Conservation (phyloP, 352 stramenopile genomes). For the Poterioochromonas sp. region DNA sequence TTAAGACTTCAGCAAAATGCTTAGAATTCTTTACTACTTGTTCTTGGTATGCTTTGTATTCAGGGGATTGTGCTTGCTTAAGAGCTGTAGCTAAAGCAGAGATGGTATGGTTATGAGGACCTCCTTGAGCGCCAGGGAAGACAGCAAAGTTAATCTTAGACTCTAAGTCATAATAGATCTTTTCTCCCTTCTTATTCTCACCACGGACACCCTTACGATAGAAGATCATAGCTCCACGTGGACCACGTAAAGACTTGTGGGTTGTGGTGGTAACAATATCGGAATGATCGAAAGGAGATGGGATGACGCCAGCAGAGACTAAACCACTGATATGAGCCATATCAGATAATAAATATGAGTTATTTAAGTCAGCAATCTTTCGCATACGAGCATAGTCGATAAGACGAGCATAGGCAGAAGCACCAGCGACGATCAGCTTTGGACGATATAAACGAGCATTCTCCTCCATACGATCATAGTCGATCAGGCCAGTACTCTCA, state of each 20-base stretch:
- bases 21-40: constrained; percentile 71
- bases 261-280: constrained; percentile 99
- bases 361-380: constrained; percentile 83
- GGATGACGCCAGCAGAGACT: constrained; percentile 85
- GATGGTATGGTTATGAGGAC: constrained; percentile 99
- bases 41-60: constrained; percentile 96
- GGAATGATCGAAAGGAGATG: constrained; percentile 90
- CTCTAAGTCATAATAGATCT: constrained; percentile 89
- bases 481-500: constrained; percentile 88
- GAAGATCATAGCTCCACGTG: constrained; percentile 99
- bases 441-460: constrained; percentile 80
- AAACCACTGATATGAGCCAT: constrained; percentile 99
- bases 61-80: constrained; percentile 82
- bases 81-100: constrained; percentile 92
- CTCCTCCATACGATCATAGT: constrained; percentile 96
- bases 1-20: constrained; percentile 73
- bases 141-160: constrained; percentile 98
- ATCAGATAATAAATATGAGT: constrained; percentile 91
- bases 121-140: constrained; percentile 94
- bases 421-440: constrained; percentile 96
- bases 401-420: constrained; percentile 92
- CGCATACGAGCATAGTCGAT: constrained; percentile 98
- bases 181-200: constrained; percentile 89
- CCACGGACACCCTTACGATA: constrained; percentile 85
- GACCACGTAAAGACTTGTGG: constrained; percentile 97